Base-by-base conservation (phyloP, 2,329 filamentous ascomycete genomes). In the Phyllosticta citriasiana region DNA sequence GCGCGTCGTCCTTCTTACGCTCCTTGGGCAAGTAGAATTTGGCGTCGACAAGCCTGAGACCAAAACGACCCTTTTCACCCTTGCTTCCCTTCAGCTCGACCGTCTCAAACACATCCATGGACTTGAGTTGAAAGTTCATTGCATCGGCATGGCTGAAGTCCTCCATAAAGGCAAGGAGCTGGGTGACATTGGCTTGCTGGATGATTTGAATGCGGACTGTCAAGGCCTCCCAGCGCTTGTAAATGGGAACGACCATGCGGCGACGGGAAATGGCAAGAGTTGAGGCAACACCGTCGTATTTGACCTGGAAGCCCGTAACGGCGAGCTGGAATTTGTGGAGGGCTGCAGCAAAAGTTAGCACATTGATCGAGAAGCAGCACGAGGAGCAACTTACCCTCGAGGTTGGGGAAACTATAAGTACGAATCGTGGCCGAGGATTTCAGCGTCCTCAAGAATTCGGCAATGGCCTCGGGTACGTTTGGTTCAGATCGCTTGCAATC, bases 141-240 rank as follows among this genome's bases (percentile, higher is more conserved):
- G 89, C 90, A 66, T 90, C 86, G 3, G 91, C 91, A 68, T 96
- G 89, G 53, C 84, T 84, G 73, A 96, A 96, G 63, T 92, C 88
- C 65, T 91, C 87, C 72, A 96, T 94, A 76, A 96, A 97, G 2
- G 87, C 91, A 24, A 95, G 77, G 30, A 97, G 77, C 72, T 96
- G 90, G 24, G 88, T 75, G 14, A 88, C 82, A 68, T 85, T 88
- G 64, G 91, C 88, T 65, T 88, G 86, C 65, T 85, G 81, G 40
- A 96, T 84, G 47, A 96, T 80, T 71, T 96, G 91, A 7, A 96
- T 79, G 40, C 92, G 85, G 8, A 89, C 89, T 47, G 81, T 82
- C n/a, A 81, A 84, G 2, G 91, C 89, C 70, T 95, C 91, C 89
- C 90, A 95, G 73, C 94, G 94, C 76, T 96, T 96, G 77, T 95